A percentile compares a stretch with the other conserved stretches of the same genome.
phyloP scores from a whole-genome alignment of 2,329 filamentous ascomycete genomes.

The Hypomyces perniciosus region DNA sequence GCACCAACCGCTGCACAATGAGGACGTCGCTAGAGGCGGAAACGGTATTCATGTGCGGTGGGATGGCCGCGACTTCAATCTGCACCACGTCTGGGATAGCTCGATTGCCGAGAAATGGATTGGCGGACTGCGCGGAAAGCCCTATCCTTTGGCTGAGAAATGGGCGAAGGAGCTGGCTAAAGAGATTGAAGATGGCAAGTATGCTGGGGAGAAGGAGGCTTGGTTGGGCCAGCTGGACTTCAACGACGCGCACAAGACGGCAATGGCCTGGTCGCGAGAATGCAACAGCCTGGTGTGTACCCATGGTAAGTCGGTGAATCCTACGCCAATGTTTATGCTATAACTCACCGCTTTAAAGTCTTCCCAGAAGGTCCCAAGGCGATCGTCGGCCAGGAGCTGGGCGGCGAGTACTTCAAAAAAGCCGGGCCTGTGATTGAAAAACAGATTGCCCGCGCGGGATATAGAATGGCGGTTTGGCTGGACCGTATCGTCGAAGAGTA shows the following conservation, averaged over 20 bases:
- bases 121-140: constrained; percentile 46
- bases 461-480: constrained; percentile 61
- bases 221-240: constrained; percentile 57
- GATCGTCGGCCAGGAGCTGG: constrained; percentile 55
- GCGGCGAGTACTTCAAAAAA: constrained; percentile 56
- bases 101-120: constrained; percentile 61
- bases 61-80: constrained; percentile 51
- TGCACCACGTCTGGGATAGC: constrained; percentile 70
- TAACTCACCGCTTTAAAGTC: constrained; percentile 30
- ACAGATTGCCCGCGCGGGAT: constrained; percentile 63
- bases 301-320: constrained; percentile 41
- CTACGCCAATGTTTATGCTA: background rate
- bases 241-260: constrained; percentile 47
- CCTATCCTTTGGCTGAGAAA: constrained; percentile 43
- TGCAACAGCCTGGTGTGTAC: constrained; percentile 57
- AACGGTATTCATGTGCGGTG: constrained; percentile 63
- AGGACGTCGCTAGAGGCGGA: constrained; percentile 58
- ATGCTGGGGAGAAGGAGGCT: constrained; percentile 37
- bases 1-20: constrained; percentile 62
- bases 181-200: constrained; percentile 53
- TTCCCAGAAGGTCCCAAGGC: constrained; percentile 55
- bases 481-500: constrained; percentile 51
- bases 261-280: constrained; percentile 58
- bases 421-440: constrained; percentile 60
- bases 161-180: constrained; percentile 53